Evolutionary conservation across 345 rosid species (phyloP).

Genomic region (Carallia pectinifolia): DNA sequence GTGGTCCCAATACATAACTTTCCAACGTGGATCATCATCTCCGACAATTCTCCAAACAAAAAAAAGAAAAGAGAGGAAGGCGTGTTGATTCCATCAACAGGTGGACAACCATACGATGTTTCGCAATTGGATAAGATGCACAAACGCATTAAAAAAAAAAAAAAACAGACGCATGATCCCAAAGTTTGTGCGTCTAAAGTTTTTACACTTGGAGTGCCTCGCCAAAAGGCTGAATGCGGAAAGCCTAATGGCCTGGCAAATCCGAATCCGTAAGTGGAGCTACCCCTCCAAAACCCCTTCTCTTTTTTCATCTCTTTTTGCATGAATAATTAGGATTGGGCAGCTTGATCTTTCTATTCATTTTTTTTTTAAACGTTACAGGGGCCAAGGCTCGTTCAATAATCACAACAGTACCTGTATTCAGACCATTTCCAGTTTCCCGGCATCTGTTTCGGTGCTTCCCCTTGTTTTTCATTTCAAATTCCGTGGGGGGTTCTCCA

Average conservation of each 20-base stretch:
- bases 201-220: neutral
- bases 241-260: conserved; percentile 12
- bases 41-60: no score
- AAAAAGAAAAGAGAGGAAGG: no score
- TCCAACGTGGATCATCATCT: no score
- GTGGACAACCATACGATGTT: no score
- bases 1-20: no score
- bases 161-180: no score
- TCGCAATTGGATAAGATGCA: no score
- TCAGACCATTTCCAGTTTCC: neutral
- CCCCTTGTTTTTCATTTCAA: conserved; percentile 6
- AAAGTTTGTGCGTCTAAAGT: no score
- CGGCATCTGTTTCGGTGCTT: conserved; percentile 6
- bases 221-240: neutral
- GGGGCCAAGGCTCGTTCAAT: conserved; percentile 27
- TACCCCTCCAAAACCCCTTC: neutral
- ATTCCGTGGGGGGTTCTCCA: conserved; percentile 7
- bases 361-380: conserved; percentile 5
- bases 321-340: neutral
- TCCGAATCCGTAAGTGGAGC: neutral
- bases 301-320: neutral
- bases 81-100: no score
- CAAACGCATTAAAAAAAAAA: no score
- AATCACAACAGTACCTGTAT: conserved; percentile 17
- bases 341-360: neutral